Evolutionary conservation across 202 grass and related monocot genomes (phyloP), one percentile per base, ranked within the genome.

Genomic region (Dendrocalamus latiflorus): DNA sequence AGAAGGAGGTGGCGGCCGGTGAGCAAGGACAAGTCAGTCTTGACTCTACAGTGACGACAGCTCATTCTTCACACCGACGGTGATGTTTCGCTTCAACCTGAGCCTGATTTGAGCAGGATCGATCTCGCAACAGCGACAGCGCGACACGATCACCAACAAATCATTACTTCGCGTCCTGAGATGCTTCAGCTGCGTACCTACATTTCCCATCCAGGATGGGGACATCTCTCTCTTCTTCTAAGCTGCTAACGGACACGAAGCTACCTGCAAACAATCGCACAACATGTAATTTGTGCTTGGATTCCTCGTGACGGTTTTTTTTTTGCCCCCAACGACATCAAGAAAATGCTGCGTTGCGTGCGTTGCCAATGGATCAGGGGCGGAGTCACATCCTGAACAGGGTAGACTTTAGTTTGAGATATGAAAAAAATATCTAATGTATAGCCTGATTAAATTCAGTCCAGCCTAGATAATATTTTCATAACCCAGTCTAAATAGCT

Each of bases 161-260:
- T 2, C 57, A 36, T 66, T 45, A 77, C 72, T 78, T 88, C 0
- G 80, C 86, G 47, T 78, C 72, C 73, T 65, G 83, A 54, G 80
- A 83, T 50, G 86, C 67, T 83, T 77, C 49, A 68, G 42, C 72
- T 0, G 5, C 26, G 74, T 30, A 62, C 72, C 85, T 79, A 42
- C 56, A 82, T 78, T 8, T 83, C 86, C 14, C 67, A 15, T 49
- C 33, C 66, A 34, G 12, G 62, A 84, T 17, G 42, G 68, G 14
- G 69, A 88, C 86, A 4, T 36, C 3, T 17, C 75, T 84, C 4
- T 36, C 34, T 34, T 77, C 81, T 70, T 51, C 17, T 28, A 30
- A 24, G 54, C 3, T 4, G 10, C n/a, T 10, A 24, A 5, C 21
- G 54, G 54, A 18, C 54, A 22, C 20, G 53, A 55, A 21, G 20